phyloP scores from a whole-genome alignment of 495 filamentous ascomycete species.

The Neurospora discreta region DNA sequence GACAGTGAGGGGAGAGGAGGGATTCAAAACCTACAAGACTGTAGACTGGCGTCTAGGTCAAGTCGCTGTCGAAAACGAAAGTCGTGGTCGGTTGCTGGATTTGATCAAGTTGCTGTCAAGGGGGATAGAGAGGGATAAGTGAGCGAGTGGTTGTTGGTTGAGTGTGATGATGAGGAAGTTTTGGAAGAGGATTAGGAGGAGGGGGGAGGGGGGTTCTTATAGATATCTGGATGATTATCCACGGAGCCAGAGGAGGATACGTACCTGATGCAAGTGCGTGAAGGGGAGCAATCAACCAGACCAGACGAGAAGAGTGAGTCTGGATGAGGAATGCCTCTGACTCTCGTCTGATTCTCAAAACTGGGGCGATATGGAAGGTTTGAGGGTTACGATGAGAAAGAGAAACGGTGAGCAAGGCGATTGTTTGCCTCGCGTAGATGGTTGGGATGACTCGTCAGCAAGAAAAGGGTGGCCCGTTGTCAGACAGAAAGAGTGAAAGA shows the following conservation, averaged over 20 bases:
- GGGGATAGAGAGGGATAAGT: background rate
- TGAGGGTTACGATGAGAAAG: background rate
- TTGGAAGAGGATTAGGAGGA: background rate
- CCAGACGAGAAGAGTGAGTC: background rate
- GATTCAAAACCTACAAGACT: background rate
- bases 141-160: background rate
- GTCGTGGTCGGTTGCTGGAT: background rate
- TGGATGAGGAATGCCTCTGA: background rate
- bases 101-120: background rate
- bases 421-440: background rate
- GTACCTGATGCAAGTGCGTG: background rate
- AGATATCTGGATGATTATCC: background rate
- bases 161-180: background rate
- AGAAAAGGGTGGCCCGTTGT: background rate
- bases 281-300: background rate
- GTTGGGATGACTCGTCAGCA: background rate
- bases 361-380: background rate
- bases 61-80: background rate
- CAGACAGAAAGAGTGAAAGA: background rate
- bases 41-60: background rate
- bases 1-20: background rate
- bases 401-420: background rate
- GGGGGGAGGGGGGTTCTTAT: background rate
- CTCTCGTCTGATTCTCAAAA: background rate
- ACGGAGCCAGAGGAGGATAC: background rate